Evolutionary conservation across 2,329 filamentous ascomycete species (phyloP), one percentile per base, ranked within the genome.

Genomic region (Bimuria novae-zelandiae): DNA sequence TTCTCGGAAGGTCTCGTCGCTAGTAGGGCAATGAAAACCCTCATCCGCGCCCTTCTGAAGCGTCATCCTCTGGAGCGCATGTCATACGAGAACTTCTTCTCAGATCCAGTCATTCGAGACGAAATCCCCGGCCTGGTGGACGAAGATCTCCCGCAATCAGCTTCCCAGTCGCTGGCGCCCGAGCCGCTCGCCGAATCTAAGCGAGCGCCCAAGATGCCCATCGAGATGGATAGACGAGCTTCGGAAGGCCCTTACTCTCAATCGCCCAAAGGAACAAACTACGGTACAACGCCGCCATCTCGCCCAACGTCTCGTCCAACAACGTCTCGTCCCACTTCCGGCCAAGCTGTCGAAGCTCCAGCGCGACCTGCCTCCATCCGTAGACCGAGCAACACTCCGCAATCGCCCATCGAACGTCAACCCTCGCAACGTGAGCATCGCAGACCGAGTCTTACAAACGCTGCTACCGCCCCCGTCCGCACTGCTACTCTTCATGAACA

Each of bases 11-110:
- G 92, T 44, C 83, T 85, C 27, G 79, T 83, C 43, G 84, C 90
- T 54, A 93, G 85, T 60, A 76, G 86, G 42, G 88, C 89, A 8
- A 85, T 97, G 76, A 96, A 96, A 73, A 80, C 82, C 19, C 78
- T 97, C 16, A 92, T 97, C 54, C 85, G 90, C 37, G 82, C 82
- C 33, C 80, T 99, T 14, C 78, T 99, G 58, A 97, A 93, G 77
- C 86, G 90, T 53, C 93, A 87, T 54, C 91, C 94, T 0, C 85
- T 90, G 4, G 90, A 96, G 72, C 84, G 94, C 52, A 83, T 96
- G 71, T 89, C 85, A 51, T 97, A 97, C 63, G 86, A 90, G 46
- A 85, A 88, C 58, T 94, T 97, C 71, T 97, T 97, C 75, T 79
- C 77, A 14, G 87, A 93, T 67, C 76, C 82, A 25, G 86, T 94